phyloP scores from a whole-genome alignment of 2,329 filamentous ascomycete species.

The Zymoseptoria crescenta region DNA sequence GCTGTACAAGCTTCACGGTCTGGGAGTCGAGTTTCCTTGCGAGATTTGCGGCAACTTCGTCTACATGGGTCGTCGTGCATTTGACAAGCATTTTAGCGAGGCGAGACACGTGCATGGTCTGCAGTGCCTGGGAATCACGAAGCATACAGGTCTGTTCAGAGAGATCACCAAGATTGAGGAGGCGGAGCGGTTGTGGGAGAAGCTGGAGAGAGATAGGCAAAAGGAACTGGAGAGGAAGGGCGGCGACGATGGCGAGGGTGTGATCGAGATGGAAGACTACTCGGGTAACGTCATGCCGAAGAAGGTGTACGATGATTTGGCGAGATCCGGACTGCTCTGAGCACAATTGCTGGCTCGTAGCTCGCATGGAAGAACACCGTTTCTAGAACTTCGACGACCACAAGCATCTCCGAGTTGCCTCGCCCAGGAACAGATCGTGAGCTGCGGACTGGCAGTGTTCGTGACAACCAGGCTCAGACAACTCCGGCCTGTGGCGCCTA shows the following conservation, averaged over 20 bases:
- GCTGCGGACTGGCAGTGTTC: too few species aligned
- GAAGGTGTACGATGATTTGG: slow-evolving; percentile 92
- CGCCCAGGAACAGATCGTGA: too few species aligned
- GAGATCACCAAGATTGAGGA: slow-evolving; percentile 92
- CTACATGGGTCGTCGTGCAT: slow-evolving; percentile 94
- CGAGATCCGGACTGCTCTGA: slow-evolving; percentile 80
- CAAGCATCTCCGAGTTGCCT: not conserved
- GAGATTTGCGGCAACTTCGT: slow-evolving; percentile 97
- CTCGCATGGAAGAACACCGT: not conserved
- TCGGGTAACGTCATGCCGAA: slow-evolving; percentile 99
- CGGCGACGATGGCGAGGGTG: slow-evolving; percentile 49
- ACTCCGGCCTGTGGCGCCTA: too few species aligned
- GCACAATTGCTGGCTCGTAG: not conserved
- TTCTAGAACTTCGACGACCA: not conserved
- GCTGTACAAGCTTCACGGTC: slow-evolving; percentile 92
- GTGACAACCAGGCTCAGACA: too few species aligned
- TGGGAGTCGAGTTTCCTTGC: slow-evolving; percentile 90
- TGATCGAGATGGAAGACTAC: slow-evolving; percentile 97
- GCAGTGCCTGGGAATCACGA: slow-evolving; percentile 88
- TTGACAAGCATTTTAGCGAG: slow-evolving; percentile 98
- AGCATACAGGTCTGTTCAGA: slow-evolving; percentile 72
- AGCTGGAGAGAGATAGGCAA: slow-evolving; percentile 80
- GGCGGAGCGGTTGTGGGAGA: slow-evolving; percentile 81
- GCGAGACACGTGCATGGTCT: slow-evolving; percentile 86
- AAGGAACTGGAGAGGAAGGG: slow-evolving; percentile 61